phyloP scores from a whole-genome alignment of 2,329 filamentous ascomycete species.

The Aspergillus proliferans region DNA sequence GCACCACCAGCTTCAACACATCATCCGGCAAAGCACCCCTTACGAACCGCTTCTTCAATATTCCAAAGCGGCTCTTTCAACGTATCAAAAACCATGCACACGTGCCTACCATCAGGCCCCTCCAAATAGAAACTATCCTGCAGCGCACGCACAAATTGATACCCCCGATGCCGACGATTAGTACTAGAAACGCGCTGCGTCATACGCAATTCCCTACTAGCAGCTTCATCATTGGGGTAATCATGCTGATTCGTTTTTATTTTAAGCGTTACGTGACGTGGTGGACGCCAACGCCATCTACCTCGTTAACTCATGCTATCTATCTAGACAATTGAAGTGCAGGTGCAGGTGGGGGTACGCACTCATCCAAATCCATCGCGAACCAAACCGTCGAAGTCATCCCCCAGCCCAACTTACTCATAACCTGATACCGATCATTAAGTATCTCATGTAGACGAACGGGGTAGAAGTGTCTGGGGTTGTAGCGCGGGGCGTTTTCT shows the following conservation, averaged over 20 bases:
- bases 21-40: conserved; percentile 19
- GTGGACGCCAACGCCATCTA: too few species aligned
- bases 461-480: conserved; percentile 33
- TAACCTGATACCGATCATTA: conserved; percentile 29
- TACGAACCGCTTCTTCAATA: conserved; percentile 22
- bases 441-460: conserved; percentile 34
- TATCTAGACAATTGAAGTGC: neutral
- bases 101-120: too few species aligned
- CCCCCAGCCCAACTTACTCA: conserved; percentile 40
- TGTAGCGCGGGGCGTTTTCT: conserved; percentile 22
- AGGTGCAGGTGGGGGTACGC: neutral
- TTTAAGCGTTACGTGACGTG: too few species aligned
- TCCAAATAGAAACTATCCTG: too few species aligned
- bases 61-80: conserved; percentile 21
- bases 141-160: too few species aligned
- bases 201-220: too few species aligned
- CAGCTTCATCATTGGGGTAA: too few species aligned
- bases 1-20: conserved; percentile 26
- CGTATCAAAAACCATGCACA: too few species aligned
- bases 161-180: too few species aligned
- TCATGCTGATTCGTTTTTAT: too few species aligned
- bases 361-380: conserved; percentile 28
- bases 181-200: too few species aligned
- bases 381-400: conserved; percentile 41
- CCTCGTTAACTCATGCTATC: too few species aligned